phyloP scores from a whole-genome alignment of 495 filamentous ascomycete species.

The Xylaria acuta region DNA sequence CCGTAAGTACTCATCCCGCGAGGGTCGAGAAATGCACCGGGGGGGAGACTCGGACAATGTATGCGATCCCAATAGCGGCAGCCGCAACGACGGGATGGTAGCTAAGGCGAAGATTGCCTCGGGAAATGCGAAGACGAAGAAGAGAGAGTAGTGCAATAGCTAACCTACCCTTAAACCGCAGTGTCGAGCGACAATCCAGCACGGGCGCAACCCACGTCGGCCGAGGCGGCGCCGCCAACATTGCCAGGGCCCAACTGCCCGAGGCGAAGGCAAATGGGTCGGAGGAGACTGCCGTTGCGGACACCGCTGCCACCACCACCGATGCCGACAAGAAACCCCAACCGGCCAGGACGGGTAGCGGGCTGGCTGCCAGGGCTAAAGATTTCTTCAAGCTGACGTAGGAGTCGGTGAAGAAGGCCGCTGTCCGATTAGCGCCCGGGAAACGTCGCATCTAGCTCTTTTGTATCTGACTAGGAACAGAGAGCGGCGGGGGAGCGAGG shows the following conservation, averaged over 20 bases:
- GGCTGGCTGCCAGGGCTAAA: slow-evolving; percentile 60
- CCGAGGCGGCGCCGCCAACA: slow-evolving; percentile 64
- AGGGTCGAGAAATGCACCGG: not conserved
- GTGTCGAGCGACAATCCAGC: slow-evolving; percentile 48
- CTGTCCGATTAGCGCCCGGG: not conserved
- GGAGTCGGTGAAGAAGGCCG: slow-evolving; percentile 23
- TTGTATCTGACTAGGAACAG: not conserved
- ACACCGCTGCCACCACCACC: slow-evolving; percentile 28
- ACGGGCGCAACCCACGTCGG: slow-evolving; percentile 53
- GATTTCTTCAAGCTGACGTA: slow-evolving; percentile 60
- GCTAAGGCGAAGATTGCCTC: not conserved
- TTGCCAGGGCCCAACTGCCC: slow-evolving; percentile 45
- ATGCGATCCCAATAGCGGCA: not conserved
- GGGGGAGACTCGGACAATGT: not conserved
- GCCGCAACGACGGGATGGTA: not conserved
- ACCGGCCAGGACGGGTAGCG: slow-evolving; percentile 20
- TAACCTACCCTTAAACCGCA: slow-evolving; percentile 28
- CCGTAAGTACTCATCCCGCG: slow-evolving; percentile 47
- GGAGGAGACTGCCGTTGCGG: not conserved
- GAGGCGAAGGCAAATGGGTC: not conserved
- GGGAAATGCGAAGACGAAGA: not conserved
- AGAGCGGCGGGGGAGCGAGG: slow-evolving; percentile 1
- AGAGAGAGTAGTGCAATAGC: not conserved
- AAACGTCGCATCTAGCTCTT: not conserved
- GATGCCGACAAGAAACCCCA: slow-evolving; percentile 30